Percentiles rank a stretch among this genome's conserved stretches.
phyloP scores from a whole-genome alignment of 1,139 yeast genomes.

The Hyphopichia khmerensis region DNA sequence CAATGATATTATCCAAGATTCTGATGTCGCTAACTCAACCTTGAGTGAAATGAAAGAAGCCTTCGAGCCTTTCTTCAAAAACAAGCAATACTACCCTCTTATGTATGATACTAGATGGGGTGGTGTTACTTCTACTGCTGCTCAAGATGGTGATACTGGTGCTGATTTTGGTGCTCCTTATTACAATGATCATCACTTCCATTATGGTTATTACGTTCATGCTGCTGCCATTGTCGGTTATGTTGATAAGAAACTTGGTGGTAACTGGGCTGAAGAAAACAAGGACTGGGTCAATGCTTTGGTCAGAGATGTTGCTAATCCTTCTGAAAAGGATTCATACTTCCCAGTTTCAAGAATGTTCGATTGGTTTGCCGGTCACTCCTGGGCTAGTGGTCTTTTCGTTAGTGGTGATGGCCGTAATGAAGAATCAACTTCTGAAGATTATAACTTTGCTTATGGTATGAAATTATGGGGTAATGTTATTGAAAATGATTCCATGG shows the following conservation, averaged over 20 bases:
- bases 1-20: slow-evolving; percentile 49
- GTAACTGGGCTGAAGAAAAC: slow-evolving; percentile 65
- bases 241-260: slow-evolving; percentile 58
- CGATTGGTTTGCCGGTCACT: slow-evolving; percentile 82
- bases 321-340: slow-evolving; percentile 54
- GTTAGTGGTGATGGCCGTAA: slow-evolving; percentile 73
- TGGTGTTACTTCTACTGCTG: slow-evolving; percentile 56
- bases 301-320: slow-evolving; percentile 78
- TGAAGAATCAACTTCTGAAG: slow-evolving; percentile 81
- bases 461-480: slow-evolving; percentile 81
- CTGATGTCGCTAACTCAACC: slow-evolving; percentile 39
- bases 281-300: slow-evolving; percentile 65
- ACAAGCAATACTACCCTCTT: slow-evolving; percentile 49
- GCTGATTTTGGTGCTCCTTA: slow-evolving; percentile 52
- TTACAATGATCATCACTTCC: slow-evolving; percentile 77
- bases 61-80: slow-evolving; percentile 38
- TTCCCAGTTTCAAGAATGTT: slow-evolving; percentile 79
- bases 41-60: slow-evolving; percentile 46
- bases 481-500: slow-evolving; percentile 71
- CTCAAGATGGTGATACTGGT: slow-evolving; percentile 36
- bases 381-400: slow-evolving; percentile 81
- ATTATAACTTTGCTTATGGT: slow-evolving; percentile 77
- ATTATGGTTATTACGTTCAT: slow-evolving; percentile 74
- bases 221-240: slow-evolving; percentile 76
- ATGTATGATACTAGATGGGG: slow-evolving; percentile 57